Evolutionary conservation across 106 monocot species (phyloP).

Genomic region (Dioscorea dumetorum): DNA sequence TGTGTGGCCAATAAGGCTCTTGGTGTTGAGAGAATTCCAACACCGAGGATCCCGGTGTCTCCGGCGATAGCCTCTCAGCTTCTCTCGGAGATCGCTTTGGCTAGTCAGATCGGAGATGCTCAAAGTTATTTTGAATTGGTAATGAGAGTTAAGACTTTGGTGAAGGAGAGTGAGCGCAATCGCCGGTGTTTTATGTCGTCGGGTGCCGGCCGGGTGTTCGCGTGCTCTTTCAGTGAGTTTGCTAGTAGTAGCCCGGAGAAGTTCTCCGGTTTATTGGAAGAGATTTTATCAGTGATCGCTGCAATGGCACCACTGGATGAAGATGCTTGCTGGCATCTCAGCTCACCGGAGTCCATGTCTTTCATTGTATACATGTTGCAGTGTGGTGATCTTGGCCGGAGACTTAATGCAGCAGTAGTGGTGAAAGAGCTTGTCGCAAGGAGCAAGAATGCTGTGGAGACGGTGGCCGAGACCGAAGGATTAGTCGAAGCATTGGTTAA

Average conservation of each 20-base stretch:
- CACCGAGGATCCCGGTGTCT: slow-evolving; percentile 24
- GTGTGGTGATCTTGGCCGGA: slow-evolving; percentile 19
- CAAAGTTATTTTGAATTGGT: slow-evolving; percentile 3
- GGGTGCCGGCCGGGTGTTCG: slow-evolving; percentile 9
- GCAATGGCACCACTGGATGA: slow-evolving; percentile 37
- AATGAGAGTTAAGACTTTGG: slow-evolving; percentile 6
- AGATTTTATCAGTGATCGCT: background rate
- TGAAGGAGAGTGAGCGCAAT: slow-evolving; percentile 37
- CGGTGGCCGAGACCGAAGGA: slow-evolving; percentile 18
- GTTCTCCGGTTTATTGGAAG: background rate
- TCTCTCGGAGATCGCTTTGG: background rate
- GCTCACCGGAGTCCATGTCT: slow-evolving; percentile 20
- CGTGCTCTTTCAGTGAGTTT: slow-evolving; percentile 11
- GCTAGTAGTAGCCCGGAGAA: background rate
- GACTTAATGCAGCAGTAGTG: slow-evolving; percentile 35
- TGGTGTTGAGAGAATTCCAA: slow-evolving; percentile 37
- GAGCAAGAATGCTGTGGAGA: background rate
- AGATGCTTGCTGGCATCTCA: slow-evolving; percentile 15
- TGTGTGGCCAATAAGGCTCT: slow-evolving; percentile 23
- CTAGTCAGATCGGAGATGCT: background rate
- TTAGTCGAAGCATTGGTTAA: slow-evolving; percentile 25
- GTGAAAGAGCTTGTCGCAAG: slow-evolving; percentile 24
- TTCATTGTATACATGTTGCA: slow-evolving; percentile 32
- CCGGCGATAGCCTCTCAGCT: background rate
- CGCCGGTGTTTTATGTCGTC: slow-evolving; percentile 13